Percentiles rank a stretch among this genome's conserved stretches.
Evolutionary conservation across 2,329 filamentous ascomycete genomes (phyloP).

Genomic region (Fusarium compactum): DNA sequence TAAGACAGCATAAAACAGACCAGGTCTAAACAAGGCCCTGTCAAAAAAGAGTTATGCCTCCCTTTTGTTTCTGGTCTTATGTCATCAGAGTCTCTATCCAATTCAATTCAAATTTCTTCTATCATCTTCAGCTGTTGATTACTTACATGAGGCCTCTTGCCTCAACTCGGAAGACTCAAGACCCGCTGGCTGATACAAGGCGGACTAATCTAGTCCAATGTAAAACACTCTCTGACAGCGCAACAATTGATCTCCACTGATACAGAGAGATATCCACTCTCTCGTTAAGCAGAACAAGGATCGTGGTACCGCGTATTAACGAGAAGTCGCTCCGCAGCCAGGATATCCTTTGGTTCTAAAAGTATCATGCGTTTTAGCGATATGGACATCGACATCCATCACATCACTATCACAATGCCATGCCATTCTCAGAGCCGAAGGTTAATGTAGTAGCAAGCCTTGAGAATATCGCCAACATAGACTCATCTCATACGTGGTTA

Average conservation of each 20-base stretch:
- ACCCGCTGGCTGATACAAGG: conserved; percentile 2
- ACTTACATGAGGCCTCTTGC: conserved; percentile 2
- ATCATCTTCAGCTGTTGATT: not conserved
- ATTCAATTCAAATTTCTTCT: not conserved
- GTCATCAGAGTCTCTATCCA: not conserved
- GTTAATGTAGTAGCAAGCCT: not conserved
- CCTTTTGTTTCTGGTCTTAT: not conserved
- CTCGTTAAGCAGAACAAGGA: not conserved
- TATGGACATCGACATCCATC: not conserved
- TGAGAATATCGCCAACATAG: not conserved
- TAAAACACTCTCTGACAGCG: conserved; percentile 30
- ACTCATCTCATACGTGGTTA: conserved; percentile 9
- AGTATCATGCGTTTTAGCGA: conserved; percentile 18
- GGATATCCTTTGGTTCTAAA: conserved; percentile 30
- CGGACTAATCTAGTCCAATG: conserved; percentile 6
- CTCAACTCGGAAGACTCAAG: not conserved
- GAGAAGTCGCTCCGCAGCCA: conserved; percentile 8
- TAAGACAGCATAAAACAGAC: not conserved
- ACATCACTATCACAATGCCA: not conserved
- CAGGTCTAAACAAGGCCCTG: not conserved
- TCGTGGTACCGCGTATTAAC: conserved; percentile 20
- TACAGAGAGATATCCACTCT: not conserved
- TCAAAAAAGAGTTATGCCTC: not conserved
- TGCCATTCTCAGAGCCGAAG: not conserved
- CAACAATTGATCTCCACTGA: not conserved